Conservation (phyloP, 495 filamentous ascomycete species). For the Rusavskia elegans region DNA sequence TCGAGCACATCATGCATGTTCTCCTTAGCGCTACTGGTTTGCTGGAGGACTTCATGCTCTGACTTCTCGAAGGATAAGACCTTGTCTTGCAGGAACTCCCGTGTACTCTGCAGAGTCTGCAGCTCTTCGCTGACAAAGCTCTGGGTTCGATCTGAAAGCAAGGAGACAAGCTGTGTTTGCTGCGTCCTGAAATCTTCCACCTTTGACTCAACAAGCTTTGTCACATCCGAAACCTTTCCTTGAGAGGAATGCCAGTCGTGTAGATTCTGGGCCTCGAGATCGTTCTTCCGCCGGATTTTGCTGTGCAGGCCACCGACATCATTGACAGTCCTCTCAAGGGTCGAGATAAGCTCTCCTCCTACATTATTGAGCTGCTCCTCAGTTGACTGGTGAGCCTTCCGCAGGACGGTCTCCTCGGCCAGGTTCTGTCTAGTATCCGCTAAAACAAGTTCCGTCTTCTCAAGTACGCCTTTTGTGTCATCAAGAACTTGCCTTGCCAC, state of each 20-base stretch:
- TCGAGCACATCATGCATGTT: conserved; percentile 85
- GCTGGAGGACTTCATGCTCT: conserved; percentile 46
- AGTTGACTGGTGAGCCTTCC: conserved; percentile 73
- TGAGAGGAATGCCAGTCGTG: conserved; percentile 64
- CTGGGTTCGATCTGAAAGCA: conserved; percentile 52
- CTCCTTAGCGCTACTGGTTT: conserved; percentile 56
- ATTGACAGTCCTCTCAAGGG: conserved; percentile 54
- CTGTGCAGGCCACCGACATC: conserved; percentile 69
- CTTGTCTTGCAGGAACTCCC: conserved; percentile 52
- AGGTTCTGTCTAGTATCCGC: conserved; percentile 57
- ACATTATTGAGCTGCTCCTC: conserved; percentile 58
- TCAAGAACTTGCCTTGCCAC: conserved; percentile 51
- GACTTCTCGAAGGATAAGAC: conserved; percentile 46
- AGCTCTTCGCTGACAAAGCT: conserved; percentile 58
- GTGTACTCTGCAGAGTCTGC: conserved; percentile 45
- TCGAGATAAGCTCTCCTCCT: conserved; percentile 58
- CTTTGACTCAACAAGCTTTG: conserved; percentile 54
- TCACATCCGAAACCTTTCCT: conserved; percentile 53
- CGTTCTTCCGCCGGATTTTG: conserved; percentile 67
- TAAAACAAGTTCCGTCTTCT: conserved; percentile 73
- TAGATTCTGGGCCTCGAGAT: conserved; percentile 67
- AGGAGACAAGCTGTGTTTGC: conserved; percentile 52
- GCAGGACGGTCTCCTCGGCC: conserved; percentile 61
- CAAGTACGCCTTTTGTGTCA: conserved; percentile 62
- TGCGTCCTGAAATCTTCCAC: conserved; percentile 50